phyloP scores from a whole-genome alignment of 2,329 filamentous ascomycete species.

The Fonsecaea monophora region DNA sequence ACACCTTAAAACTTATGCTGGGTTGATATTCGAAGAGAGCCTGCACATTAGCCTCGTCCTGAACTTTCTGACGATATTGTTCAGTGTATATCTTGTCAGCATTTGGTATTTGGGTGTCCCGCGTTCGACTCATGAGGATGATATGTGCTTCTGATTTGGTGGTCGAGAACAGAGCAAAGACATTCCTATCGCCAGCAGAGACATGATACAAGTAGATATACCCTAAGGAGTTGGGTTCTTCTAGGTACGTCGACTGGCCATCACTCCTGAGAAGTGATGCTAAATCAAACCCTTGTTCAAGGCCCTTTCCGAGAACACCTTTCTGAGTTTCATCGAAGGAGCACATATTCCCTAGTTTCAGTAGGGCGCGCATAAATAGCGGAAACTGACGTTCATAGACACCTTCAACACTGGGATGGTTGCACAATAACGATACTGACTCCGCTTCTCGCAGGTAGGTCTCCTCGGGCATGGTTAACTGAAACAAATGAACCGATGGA shows the following conservation, averaged over 20 bases:
- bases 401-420: constrained; percentile 92
- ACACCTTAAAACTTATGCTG: constrained; percentile 81
- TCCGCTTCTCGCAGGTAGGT: constrained; percentile 83
- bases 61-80: constrained; percentile 66
- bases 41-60: constrained; percentile 76
- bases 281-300: constrained; percentile 94
- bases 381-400: constrained; percentile 96
- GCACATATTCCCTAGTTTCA: constrained; percentile 88
- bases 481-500: constrained; percentile 91
- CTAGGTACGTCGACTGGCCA: constrained; percentile 75
- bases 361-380: constrained; percentile 81
- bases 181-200: constrained; percentile 84
- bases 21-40: constrained; percentile 87
- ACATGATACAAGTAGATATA: constrained; percentile 96
- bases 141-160: constrained; percentile 80
- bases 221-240: constrained; percentile 70
- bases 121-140: constrained; percentile 81
- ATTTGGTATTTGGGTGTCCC: constrained; percentile 86
- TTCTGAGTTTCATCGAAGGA: constrained; percentile 90
- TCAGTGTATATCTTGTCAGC: constrained; percentile 87
- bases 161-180: constrained; percentile 93
- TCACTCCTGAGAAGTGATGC: constrained; percentile 72
- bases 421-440: constrained; percentile 82
- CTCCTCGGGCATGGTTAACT: constrained; percentile 86
- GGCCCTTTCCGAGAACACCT: constrained; percentile 87